Conservation (phyloP, 2,329 filamentous ascomycete species). For the Pseudogymnoascus sp. region DNA sequence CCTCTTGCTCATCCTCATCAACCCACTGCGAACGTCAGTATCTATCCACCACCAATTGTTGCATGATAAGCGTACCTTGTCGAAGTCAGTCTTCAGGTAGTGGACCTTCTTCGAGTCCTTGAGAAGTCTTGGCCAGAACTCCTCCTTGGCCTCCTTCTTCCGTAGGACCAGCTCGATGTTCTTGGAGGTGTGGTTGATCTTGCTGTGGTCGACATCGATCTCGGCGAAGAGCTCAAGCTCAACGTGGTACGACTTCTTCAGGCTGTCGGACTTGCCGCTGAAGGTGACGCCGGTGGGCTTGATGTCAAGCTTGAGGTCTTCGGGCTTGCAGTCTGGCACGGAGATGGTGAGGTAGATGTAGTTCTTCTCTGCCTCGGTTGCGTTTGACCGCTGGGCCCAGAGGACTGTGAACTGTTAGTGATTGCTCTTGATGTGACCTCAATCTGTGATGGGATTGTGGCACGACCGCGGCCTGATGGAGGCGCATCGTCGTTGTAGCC, state of each 20-base stretch:
- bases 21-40: constrained; percentile 22
- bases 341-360: constrained; percentile 89
- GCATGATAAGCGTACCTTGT: constrained; percentile 58
- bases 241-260: constrained; percentile 81
- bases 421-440: neutral
- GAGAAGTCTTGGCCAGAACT: constrained; percentile 92
- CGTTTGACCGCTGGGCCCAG: constrained; percentile 95
- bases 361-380: constrained; percentile 75
- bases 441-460: neutral
- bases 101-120: constrained; percentile 86
- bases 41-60: neutral
- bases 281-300: constrained; percentile 72
- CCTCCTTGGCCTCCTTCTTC: constrained; percentile 93
- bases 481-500: neutral
- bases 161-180: constrained; percentile 84
- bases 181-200: constrained; percentile 80
- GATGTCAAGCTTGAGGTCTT: constrained; percentile 74
- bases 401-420: constrained; percentile 53
- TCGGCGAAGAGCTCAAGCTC: constrained; percentile 83
- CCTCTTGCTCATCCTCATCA: constrained; percentile 75
- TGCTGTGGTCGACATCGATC: constrained; percentile 78
- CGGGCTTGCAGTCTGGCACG: constrained; percentile 73
- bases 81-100: constrained; percentile 97
- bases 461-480: neutral
- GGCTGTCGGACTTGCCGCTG: constrained; percentile 71